Base-by-base conservation (phyloP, 306 rosid genomes). In the Cucumis cinereus region DNA sequence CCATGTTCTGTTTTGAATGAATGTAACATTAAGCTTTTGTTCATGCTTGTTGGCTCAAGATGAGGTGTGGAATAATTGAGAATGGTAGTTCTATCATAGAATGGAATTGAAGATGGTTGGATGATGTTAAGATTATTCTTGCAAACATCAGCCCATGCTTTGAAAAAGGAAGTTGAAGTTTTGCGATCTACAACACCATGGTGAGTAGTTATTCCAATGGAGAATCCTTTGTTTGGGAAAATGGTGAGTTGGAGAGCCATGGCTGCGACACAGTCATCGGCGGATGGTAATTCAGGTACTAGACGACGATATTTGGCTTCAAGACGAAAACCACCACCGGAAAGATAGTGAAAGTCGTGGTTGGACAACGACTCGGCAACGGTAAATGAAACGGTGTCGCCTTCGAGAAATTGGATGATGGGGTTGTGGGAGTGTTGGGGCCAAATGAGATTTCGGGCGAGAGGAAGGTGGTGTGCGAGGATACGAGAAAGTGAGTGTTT, bases 121-220 rank as follows among this genome's bases (percentile, higher is more conserved):
- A 2, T 3, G 57, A 10, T 14, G 20, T 13, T 0, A 14, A 40
- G 53, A 45, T 24, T 28, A 61, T 17, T 15, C 1, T 53, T 72
- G 76, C 93, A 88, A 9, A 84, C 41, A 16, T 69, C 70, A 78
- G 91, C 85, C 93, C 96, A 90, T 0, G 90, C 61, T 78, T 90
- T 90, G 19, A 85, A 33, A 60, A 87, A 90, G 4, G 77, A 35
- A 22, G 78, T 79, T 12, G 79, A 79, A 9, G 57, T 45, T 20
- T 50, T 79, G 3, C 85, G 83, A 20, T 81, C 87, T 0, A 66
- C 40, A 50, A 79, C 24, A 0, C 71, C 81, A 41, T 84, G 87
- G 82, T 84, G 87, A 5, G 68, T 40, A 23, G 81, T 11, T 20
- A 77, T 71, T 66, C 83, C 87, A 26, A 84, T 49, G 23, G 38